Evolutionary conservation across 345 rosid genomes (phyloP).

Genomic region (Salix brachista): DNA sequence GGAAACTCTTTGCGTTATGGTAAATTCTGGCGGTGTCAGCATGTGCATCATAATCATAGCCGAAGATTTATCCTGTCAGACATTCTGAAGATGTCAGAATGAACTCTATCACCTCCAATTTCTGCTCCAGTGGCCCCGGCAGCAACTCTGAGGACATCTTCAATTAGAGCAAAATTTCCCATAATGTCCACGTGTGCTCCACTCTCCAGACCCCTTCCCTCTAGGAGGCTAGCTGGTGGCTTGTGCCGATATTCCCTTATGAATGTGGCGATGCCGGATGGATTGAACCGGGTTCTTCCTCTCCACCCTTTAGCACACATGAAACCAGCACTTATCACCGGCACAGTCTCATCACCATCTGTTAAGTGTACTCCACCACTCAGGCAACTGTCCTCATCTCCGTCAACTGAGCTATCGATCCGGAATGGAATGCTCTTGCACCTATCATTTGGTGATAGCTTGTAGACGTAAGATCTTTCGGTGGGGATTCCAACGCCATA

Average conservation of each 20-base stretch:
- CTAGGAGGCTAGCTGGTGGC: constrained; percentile 46
- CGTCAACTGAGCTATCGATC: constrained; percentile 48
- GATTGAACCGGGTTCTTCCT: constrained; percentile 70
- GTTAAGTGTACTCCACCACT: constrained; percentile 45
- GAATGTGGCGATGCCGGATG: constrained; percentile 43
- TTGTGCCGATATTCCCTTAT: constrained; percentile 58
- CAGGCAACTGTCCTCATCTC: constrained; percentile 41
- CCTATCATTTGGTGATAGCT: constrained; percentile 36
- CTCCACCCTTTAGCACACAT: constrained; percentile 77
- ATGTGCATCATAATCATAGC: constrained; percentile 18
- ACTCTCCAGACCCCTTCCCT: constrained; percentile 52
- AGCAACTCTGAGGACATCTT: constrained; percentile 60
- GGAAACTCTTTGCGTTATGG: neutral
- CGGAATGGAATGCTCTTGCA: constrained; percentile 63
- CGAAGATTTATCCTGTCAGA: constrained; percentile 45
- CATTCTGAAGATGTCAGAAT: constrained; percentile 48
- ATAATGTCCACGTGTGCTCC: constrained; percentile 67
- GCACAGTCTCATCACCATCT: constrained; percentile 66
- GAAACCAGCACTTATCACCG: constrained; percentile 59
- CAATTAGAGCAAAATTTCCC: constrained; percentile 62
- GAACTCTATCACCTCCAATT: constrained; percentile 58
- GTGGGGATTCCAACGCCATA: constrained; percentile 75
- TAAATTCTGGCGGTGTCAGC: neutral
- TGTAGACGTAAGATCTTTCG: constrained; percentile 65
- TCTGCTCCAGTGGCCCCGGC: constrained; percentile 54